Evolutionary conservation across 2,329 filamentous ascomycete genomes (phyloP).

Genomic region (Lizonia empirigonia): DNA sequence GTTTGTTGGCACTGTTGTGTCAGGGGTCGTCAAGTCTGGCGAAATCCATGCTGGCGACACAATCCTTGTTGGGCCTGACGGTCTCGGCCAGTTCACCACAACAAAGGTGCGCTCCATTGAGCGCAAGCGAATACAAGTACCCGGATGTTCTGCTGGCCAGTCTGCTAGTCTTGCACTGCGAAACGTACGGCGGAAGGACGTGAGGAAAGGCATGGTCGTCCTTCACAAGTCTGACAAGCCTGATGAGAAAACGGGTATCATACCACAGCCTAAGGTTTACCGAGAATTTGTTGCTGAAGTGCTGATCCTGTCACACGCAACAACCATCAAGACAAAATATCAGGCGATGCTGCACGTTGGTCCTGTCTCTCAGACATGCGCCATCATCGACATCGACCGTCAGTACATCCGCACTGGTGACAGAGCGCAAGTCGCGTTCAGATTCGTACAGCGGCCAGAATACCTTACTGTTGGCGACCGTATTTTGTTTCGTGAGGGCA

Average conservation of each 20-base stretch:
- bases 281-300: conserved; percentile 71
- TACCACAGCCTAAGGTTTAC: conserved; percentile 57
- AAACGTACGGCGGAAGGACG: conserved; percentile 85
- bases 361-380: conserved; percentile 91
- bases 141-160: conserved; percentile 87
- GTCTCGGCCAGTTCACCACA: conserved; percentile 83
- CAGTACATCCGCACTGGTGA: conserved; percentile 94
- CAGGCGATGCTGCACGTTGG: conserved; percentile 99
- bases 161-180: conserved; percentile 91
- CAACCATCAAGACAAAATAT: conserved; percentile 95
- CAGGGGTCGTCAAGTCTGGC: conserved; percentile 83
- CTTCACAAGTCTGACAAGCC: conserved; percentile 79
- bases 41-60: conserved; percentile 89
- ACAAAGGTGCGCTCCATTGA: conserved; percentile 93
- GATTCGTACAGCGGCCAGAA: conserved; percentile 92
- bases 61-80: conserved; percentile 87
- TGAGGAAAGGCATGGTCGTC: conserved; percentile 97
- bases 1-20: conserved; percentile 94
- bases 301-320: conserved; percentile 91
- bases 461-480: conserved; percentile 88
- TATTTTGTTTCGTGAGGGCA: conserved; percentile 89
- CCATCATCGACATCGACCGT: conserved; percentile 97
- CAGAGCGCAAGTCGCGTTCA: conserved; percentile 90
- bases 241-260: conserved; percentile 42
- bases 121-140: conserved; percentile 87